A percentile compares a stretch with the other conserved stretches of the same genome.
Evolutionary conservation across 768 basidiomycete species (phyloP).

Genomic region (Suillus cothurnatus): DNA sequence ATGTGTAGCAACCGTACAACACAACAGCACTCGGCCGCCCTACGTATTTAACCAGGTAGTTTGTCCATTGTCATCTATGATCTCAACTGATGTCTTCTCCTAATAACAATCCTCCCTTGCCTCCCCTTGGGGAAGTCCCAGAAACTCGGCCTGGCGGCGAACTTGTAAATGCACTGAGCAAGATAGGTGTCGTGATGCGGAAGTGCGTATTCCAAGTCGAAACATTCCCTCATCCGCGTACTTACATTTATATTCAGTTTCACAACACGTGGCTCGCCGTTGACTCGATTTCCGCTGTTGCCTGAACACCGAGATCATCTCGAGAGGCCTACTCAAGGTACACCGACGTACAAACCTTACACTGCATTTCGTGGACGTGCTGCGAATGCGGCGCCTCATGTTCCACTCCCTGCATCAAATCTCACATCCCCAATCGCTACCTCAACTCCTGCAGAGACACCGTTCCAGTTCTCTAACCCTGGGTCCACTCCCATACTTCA

Average conservation of each 20-base stretch:
- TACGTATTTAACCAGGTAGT: background rate
- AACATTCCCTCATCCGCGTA: background rate
- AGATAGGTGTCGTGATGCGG: background rate
- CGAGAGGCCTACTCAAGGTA: background rate
- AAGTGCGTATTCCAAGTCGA: background rate
- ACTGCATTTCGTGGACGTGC: background rate
- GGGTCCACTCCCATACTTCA: background rate
- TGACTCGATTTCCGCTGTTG: background rate
- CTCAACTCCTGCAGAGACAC: slow-evolving; percentile 1
- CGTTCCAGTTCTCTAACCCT: background rate
- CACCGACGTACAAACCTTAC: background rate
- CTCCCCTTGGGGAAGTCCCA: background rate
- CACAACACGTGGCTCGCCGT: background rate
- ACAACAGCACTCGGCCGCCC: background rate
- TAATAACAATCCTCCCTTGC: background rate
- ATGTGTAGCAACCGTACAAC: background rate
- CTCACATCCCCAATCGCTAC: background rate
- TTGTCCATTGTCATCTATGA: slow-evolving; percentile 1
- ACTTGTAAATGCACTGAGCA: background rate
- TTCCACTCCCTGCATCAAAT: background rate
- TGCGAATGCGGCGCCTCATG: background rate
- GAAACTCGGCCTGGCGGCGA: background rate
- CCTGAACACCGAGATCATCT: background rate
- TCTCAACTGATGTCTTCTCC: background rate
- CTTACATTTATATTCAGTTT: background rate